Base-by-base conservation (phyloP, 1,284 basidiomycete genomes). In the Chondrostereum purpureum region DNA sequence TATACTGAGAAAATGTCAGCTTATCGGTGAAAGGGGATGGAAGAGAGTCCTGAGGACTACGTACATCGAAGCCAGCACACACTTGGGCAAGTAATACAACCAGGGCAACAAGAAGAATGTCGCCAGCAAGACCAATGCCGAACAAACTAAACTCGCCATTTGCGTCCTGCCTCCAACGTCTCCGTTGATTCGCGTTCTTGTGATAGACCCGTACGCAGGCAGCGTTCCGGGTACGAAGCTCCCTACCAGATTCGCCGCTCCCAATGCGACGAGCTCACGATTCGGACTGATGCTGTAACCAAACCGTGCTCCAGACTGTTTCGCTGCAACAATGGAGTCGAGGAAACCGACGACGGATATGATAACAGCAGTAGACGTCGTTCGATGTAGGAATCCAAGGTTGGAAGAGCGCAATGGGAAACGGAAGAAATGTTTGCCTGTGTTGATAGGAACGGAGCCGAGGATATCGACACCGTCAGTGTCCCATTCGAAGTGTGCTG, bases 201-300 rank as follows among this genome's bases (percentile, higher is more conserved):
- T 92, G 51, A 95, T 91, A 2, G 87, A 88, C 1, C 92, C 92
- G 59, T 83, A 94, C 0, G 90, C 89, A 1, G 92, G 91, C 3
- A 96, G 69, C 0, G 87, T 86, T 1, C 92, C 92, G 3, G 89
- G 87, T 45, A 95, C 67, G 55, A 92, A 85, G 0, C 89, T 86
- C 1, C 74, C 81, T 2, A 69, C 74, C 18, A 96, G 68, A 61
- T 97, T 97, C 3, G 82, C 80, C 11, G 85, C 80, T 39, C 90
- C 84, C n/a, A 93, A 67, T 0, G 90, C 90, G 34, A 92, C 90
- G 2, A 93, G 71, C 60, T 97, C 93, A 31, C 93, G 81, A 59
- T 96, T 96, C 0, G 93, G 91, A 52, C 85, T 88, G 55, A 97
- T 88, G 0, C 86, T 78, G 61, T 97, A 86, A 2, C 89, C 87